Base-by-base conservation (phyloP, 2,329 filamentous ascomycete genomes). In the Ophiostoma sp. region DNA sequence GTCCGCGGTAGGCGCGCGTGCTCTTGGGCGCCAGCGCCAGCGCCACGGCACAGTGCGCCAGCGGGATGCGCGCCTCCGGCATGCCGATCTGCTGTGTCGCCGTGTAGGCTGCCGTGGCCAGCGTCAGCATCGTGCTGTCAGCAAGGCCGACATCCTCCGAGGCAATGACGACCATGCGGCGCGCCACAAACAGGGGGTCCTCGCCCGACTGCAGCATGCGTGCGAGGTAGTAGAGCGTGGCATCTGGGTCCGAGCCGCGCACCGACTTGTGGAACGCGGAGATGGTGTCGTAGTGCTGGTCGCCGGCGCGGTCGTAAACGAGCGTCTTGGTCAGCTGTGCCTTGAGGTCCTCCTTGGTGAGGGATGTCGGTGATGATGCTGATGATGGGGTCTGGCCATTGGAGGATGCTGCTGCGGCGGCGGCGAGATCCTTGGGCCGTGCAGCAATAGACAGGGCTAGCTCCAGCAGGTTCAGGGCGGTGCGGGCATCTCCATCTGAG, bases 281-380 rank as follows among this genome's bases (percentile, higher is more conserved):
- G 76, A 99, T 98, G 69, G 92, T 95, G 77, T 99, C 94, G 81
- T 98, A 99, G 80, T 98, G 95, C 78, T 97, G 93, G 79, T 99
- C 95, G 68, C 95, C 94, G 0, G 91, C 92, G 69, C 95, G 89
- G 79, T 99, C 95, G 80, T 98, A 98, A 17, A 98, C 93, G 1
- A 98, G 83, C 0, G 94, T 98, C 77, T 94, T 94, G 2, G 94
- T 98, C 11, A 99, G 84, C 2, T 91, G 86, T 1, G 88, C 83
- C 77, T 97, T 97, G 77, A 99, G 87, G 71, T 88, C 86, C 6
- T 90, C 88, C 73, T 90, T 87, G 0, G 92, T 95, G 73, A 90
- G 88, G 11, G 83, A 86, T 85, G 41, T 64, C 33, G 60, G 15
- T 8, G 15, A 3, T 23, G 60, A n/a, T n/a, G 60, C 60, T 17